Evolutionary conservation across 768 basidiomycete genomes (phyloP).

Genomic region (Sarcomyxa edulis): DNA sequence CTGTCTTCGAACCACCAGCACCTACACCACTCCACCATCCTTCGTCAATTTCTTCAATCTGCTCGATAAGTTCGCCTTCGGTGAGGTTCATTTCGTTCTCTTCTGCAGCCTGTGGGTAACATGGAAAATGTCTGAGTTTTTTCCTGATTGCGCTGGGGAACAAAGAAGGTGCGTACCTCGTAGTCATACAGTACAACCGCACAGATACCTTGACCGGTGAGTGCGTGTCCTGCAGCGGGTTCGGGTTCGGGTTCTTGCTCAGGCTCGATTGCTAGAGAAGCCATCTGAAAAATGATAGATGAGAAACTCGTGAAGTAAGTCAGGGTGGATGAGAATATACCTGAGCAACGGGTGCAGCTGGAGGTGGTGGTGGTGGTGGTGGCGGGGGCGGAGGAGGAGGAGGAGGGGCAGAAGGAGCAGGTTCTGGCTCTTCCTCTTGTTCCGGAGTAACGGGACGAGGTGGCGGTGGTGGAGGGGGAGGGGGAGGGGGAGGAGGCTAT

Average conservation of each 20-base stretch:
- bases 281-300: constrained; percentile 18
- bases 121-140: no score
- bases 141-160: not conserved
- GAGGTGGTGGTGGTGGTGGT: constrained; percentile 23
- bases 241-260: constrained; percentile 31
- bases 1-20: constrained; percentile 62
- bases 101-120: constrained; percentile 64
- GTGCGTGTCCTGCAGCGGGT: constrained; percentile 9
- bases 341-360: constrained; percentile 29
- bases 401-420: constrained; percentile 24
- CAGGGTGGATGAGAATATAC: constrained; percentile 12
- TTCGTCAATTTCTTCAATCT: constrained; percentile 80
- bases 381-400: constrained; percentile 34
- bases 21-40: constrained; percentile 90
- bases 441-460: constrained; percentile 23
- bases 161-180: constrained; percentile 36
- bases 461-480: constrained; percentile 32
- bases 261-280: constrained; percentile 27
- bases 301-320: not conserved
- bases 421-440: constrained; percentile 20
- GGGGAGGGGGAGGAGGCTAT: constrained; percentile 20
- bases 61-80: constrained; percentile 78
- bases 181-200: constrained; percentile 82
- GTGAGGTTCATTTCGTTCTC: constrained; percentile 78
- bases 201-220: constrained; percentile 43